These are phyloP conservation scores for Antitrichia curtipendula DNA, from an alignment of 225 moss, liverwort and hornwort species.

Conservation along the genomic window DNA sequence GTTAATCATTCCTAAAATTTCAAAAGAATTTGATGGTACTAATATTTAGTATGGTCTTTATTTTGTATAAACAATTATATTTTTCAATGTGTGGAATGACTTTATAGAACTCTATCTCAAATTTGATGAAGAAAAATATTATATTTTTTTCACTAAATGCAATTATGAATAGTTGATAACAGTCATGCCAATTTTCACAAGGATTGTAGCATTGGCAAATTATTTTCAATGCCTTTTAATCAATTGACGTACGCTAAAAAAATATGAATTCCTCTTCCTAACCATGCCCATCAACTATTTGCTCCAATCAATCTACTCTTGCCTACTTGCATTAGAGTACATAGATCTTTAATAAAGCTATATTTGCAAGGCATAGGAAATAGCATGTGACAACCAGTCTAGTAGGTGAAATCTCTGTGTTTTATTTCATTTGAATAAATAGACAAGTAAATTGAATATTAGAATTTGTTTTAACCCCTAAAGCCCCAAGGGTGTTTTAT, in stretches of 20 bases:
- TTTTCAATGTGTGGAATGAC: not conserved
- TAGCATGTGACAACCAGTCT: not conserved
- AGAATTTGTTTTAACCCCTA: too few species aligned
- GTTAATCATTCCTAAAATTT: not conserved
- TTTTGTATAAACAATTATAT: not conserved
- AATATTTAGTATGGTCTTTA: not conserved
- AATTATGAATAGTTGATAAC: not conserved
- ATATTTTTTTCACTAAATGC: not conserved
- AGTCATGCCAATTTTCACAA: not conserved
- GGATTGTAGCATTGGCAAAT: not conserved
- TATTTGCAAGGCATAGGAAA: not conserved
- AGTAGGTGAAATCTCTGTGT: not conserved
- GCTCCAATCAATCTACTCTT: not conserved
- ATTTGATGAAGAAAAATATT: too few species aligned
- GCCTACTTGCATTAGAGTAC: accelerated
- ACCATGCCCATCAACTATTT: not conserved
- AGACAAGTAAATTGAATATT: too few species aligned
- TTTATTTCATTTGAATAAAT: not conserved
- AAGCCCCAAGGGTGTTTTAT: too few species aligned
- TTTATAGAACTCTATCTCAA: too few species aligned
- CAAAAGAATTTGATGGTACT: not conserved
- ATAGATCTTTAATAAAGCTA: not conserved
- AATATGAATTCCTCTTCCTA: not conserved
- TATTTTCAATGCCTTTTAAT: not conserved
- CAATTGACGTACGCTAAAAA: not conserved